Percentiles rank a stretch among this genome's conserved stretches.
Evolutionary conservation across 2,329 filamentous ascomycete genomes (phyloP).

Genomic region (Polychaeton citri): DNA sequence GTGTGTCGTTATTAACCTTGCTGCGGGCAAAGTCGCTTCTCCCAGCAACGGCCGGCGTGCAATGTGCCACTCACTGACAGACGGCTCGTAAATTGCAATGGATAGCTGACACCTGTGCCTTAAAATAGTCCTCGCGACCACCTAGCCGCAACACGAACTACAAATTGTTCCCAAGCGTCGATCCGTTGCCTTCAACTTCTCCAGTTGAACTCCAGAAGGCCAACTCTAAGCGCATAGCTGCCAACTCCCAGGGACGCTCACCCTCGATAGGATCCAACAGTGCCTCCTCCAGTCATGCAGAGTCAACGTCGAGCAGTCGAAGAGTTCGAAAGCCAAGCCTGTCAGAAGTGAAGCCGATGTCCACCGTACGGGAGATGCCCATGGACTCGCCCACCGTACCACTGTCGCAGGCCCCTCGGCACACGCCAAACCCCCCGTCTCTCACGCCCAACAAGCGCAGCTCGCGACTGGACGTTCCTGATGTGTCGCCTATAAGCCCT

Average conservation of each 20-base stretch:
- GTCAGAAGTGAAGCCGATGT: constrained; percentile 6
- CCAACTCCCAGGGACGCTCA: constrained; percentile 9
- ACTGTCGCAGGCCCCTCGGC: not conserved
- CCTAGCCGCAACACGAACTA: constrained; percentile 4
- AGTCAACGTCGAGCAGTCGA: not conserved
- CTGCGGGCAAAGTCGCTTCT: too few relatives aligned
- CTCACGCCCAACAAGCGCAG: too few relatives aligned
- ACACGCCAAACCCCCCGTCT: not conserved
- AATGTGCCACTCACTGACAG: too few relatives aligned
- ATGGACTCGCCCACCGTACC: constrained; percentile 6
- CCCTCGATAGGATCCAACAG: constrained; percentile 10
- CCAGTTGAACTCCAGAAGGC: constrained; percentile 10
- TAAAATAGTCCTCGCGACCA: not conserved
- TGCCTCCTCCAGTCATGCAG: not conserved
- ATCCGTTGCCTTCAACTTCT: constrained; percentile 13
- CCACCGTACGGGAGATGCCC: constrained; percentile 5
- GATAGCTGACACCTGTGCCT: too few relatives aligned
- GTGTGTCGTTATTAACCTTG: too few relatives aligned
- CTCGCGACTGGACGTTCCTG: too few relatives aligned
- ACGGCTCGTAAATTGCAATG: too few relatives aligned
- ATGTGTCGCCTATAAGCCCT: too few relatives aligned
- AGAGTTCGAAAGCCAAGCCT: constrained; percentile 1
- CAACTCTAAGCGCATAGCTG: constrained; percentile 5
- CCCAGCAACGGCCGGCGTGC: too few relatives aligned
- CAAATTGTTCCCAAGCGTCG: constrained; percentile 16